Evolutionary conservation across 1,284 basidiomycete genomes (phyloP).

Genomic region (Ustilago curta): DNA sequence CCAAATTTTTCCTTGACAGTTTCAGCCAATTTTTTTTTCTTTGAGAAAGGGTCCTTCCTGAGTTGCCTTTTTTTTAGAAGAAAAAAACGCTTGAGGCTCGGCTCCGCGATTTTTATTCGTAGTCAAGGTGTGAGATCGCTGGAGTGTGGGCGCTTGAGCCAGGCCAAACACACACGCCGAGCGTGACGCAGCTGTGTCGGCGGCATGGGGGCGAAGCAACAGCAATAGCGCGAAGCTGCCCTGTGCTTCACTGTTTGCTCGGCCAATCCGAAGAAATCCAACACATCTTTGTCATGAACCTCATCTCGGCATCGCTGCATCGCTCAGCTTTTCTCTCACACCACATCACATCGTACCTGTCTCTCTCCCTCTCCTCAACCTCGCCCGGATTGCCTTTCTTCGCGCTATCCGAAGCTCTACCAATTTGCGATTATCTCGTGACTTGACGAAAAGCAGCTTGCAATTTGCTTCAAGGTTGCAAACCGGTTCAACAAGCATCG

Average conservation of each 20-base stretch:
- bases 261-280: constrained; percentile 29
- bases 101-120: neutral
- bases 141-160: constrained; percentile 20
- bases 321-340: neutral
- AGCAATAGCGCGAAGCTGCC: constrained; percentile 9
- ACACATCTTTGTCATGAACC: constrained; percentile 9
- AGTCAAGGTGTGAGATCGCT: neutral
- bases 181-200: constrained; percentile 14
- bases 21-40: neutral
- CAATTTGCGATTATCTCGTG: neutral
- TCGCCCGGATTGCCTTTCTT: too few relatives aligned
- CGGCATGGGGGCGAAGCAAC: neutral
- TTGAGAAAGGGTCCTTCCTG: neutral
- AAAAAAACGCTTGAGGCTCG: neutral
- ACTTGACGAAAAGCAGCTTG: neutral
- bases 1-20: constrained; percentile 21
- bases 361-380: neutral
- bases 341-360: too few relatives aligned
- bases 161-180: constrained; percentile 14
- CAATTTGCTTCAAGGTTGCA: neutral
- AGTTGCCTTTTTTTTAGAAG: too few relatives aligned
- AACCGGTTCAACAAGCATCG: neutral
- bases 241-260: constrained; percentile 1
- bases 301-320: constrained; percentile 1
- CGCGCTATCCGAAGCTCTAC: neutral